Evolutionary conservation across 371 early-diverging fungal genomes (phyloP), one percentile per base, ranked within the genome.

Genomic region (Lichtheimia ornata): DNA sequence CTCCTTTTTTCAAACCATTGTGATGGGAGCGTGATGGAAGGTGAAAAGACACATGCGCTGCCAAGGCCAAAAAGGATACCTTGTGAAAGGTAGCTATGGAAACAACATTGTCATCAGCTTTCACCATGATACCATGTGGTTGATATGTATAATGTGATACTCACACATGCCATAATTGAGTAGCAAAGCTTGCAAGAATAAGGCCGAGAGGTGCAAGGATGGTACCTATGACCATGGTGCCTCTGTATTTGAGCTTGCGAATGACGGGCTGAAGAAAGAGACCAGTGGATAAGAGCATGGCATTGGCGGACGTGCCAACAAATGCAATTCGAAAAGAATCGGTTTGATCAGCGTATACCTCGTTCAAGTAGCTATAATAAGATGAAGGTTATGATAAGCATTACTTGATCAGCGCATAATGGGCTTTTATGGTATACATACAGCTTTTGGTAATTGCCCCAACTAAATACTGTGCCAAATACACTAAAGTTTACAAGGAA

Each of bases 191-290:
- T 51, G 71, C 87, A 53, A 63, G 56, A 28, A 91, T 82, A 30
- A 87, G 61, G 2, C 86, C 84, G 0, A 74, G 59, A 1, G 85
- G 79, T 27, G 81, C 65, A 9, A 85, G 30, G 4, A 84, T 25
- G 3, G 87, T 78, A 0, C 91, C 91, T 7, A 83, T 67, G 1
- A 72, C 75, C 66, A 86, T 83, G 5, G 87, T 79, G n/a, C 79
- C 56, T 55, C 88, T 72, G 28, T 79, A 80, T 5, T 87, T 88
- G 53, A 87, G 58, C 41, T 70, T 65, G 24, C 78, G 80, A 54
- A 84, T 83, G 51, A 90, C 61, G 18, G 88, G 87, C 0, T 88
- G 84, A 5, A 87, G 77, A 20, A 89, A 79, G 5, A 88, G 67
- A 1, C 88, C 89, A 1, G 78, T 65, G 12, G 78, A 68, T 20